These are phyloP conservation scores for Phenoliferia sp. DNA, from an alignment of 1,284 basidiomycete genomes.

Conservation along the genomic window DNA sequence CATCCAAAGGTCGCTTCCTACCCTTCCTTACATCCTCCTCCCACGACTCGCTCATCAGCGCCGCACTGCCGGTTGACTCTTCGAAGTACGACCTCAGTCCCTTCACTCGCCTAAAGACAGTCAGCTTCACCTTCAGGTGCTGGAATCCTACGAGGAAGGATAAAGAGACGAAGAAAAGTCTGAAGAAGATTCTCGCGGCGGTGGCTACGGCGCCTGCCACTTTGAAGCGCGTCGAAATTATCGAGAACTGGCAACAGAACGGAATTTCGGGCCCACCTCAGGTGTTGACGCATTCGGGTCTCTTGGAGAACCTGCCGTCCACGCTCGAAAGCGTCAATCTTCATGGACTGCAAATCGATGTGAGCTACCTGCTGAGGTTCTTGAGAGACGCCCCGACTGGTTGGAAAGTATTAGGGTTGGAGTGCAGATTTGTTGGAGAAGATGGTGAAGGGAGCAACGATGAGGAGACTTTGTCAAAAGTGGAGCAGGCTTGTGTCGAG, in stretches of 20 bases:
- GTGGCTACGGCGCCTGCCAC: background rate
- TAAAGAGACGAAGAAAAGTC: background rate
- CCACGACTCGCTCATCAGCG: background rate
- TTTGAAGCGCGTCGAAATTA: background rate
- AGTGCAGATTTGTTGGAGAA: background rate
- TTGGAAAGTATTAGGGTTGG: background rate
- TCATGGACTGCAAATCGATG: background rate
- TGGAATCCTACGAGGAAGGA: background rate
- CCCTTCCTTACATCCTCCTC: background rate
- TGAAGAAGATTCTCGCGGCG: background rate
- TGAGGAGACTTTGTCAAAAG: background rate
- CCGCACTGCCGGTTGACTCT: background rate
- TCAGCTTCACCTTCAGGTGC: background rate
- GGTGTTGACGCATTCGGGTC: background rate
- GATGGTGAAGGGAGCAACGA: background rate
- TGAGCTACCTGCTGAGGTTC: background rate
- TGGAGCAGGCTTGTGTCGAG: background rate
- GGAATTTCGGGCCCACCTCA: background rate
- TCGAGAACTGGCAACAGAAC: background rate
- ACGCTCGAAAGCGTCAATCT: background rate
- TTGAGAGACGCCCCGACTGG: background rate
- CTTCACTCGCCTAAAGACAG: background rate
- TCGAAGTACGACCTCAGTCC: background rate
- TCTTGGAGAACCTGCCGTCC: background rate
- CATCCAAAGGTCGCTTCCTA: background rate